A percentile compares a stretch with the other conserved stretches of the same genome.
Conservation (phyloP, 345 rosid species). For the Aethionema arabicum region DNA sequence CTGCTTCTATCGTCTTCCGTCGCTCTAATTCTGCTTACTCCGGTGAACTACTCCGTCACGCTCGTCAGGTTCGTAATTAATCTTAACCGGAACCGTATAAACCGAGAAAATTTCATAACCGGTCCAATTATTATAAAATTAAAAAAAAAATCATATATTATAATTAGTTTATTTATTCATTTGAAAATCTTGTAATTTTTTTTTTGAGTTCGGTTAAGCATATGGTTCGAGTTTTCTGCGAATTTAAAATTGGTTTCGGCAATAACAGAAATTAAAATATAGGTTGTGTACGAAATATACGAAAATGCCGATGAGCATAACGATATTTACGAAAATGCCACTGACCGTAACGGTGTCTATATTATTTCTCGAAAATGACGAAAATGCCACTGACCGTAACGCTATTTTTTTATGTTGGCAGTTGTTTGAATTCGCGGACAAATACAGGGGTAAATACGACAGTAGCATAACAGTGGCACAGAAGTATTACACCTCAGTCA, state of each 20-base stretch:
- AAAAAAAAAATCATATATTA: too few relatives aligned
- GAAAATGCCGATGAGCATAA: too few relatives aligned
- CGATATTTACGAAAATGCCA: not conserved
- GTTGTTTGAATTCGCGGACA: constrained; percentile 92
- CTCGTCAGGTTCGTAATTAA: constrained; percentile 53
- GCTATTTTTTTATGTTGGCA: constrained; percentile 28
- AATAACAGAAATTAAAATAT: not conserved
- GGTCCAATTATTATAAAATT: too few relatives aligned
- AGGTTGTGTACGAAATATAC: too few relatives aligned
- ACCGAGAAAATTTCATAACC: not conserved
- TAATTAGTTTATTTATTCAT: too few relatives aligned
- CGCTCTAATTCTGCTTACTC: constrained; percentile 64
- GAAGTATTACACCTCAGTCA: constrained; percentile 74
- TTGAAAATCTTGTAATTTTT: too few relatives aligned
- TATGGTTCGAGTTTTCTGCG: not conserved
- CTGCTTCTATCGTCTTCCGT: constrained; percentile 86
- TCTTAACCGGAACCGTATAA: not conserved
- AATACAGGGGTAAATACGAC: constrained; percentile 89
- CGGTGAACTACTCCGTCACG: constrained; percentile 64
- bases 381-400: not conserved
- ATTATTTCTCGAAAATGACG: too few relatives aligned
- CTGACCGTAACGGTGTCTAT: not conserved
- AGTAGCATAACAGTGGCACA: constrained; percentile 82
- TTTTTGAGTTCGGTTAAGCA: constrained; percentile 4
- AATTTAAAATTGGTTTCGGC: not conserved